Evolutionary conservation across 768 basidiomycete species (phyloP), one percentile per base, ranked within the genome.

Genomic region (Kondoa subrosea): DNA sequence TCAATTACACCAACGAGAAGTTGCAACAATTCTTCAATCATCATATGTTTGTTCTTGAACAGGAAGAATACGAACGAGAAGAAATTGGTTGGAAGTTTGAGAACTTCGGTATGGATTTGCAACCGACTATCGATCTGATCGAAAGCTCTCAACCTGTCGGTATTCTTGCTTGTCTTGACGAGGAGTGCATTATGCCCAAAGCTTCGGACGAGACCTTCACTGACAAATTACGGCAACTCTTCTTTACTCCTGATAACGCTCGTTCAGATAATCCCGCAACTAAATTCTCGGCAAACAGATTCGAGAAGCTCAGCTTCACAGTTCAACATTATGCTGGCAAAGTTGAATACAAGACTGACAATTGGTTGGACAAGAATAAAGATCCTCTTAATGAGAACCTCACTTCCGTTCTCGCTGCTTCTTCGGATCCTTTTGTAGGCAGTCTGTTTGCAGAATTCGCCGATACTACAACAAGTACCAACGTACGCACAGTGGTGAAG

Each of bases 181-280:
- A 97, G 76, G 93, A 96, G 71, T 97, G 93, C 76, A 97, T 99
- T 77, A 99, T 97, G 93, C 95, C 93, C n/a, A 91, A 90, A 76
- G 93, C 93, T 2, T 89, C 87, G 15, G 93, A 99, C 76, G 78
- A 84, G 57, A 96, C 92, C 0, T 97, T 99, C 79, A 90, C 91
- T 33, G 84, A 89, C 78, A 97, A 96, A 77, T 82, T 96, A 1
- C 83, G 90, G 75, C 79, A 29, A 74, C 77, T 30, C 65, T 34
- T 56, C 64, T 60, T 29, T 21, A 57, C 63, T 57, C 66, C 66
- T 29, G 27, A 61, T 25, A 56, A 50, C 21, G 50, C 56, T 25
- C 34, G 60, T 61, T 33, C 57, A 14, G 77, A 8, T 81, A 83
- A 59, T 25, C 66, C 70, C 0, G 71, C 67, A 21, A 84, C 85